Base-by-base conservation (phyloP, 2,329 filamentous ascomycete species). In the Verticillium isaacii region DNA sequence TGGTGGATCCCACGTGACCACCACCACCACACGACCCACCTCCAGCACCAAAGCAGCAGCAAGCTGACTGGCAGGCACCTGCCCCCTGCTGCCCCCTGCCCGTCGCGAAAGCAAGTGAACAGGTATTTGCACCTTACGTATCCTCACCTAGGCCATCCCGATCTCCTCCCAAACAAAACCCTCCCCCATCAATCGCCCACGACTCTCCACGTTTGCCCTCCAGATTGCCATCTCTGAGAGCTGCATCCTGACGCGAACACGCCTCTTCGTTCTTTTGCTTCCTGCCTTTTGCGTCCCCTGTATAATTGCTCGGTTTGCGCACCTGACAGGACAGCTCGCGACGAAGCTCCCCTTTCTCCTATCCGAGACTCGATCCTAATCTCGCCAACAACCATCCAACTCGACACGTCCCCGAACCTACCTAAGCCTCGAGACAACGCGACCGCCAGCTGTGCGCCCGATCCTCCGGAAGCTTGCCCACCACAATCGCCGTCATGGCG, bases 401-500 rank as follows among this genome's bases (percentile, higher is more conserved):
- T 58, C 62, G 57, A 65, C 45, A 52, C 19, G 45, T 9, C 45
- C 8, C 19, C n/a, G 3, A 52, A 52, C n/a, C n/a, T 29, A 23
- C 45, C 9, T 19, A 19, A 23, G 3, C 19, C 9, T 52, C 19
- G 45, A 25, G 61, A 63, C 58, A 45, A 39, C 37, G 32, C 23
- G 54, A 64, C 61, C 58, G 62, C 37, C 23, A 59, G 54, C 32
- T 56, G 58, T 52, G n/a, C 60, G 19, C 56, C 57, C 29, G 59
- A 52, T 55, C 56, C 57, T 59, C n/a, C 60, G 61, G 57, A 61
- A 63, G 61, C 54, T 61, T 57, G 37, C 50, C 19, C 39, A 58
- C 32, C 37, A 64, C 60, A 61, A n/a, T 59, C 65, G 65, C 61
- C 66, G 69, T 66, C 76, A 84, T 84, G 87, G 85, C 87, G 76